phyloP scores from a whole-genome alignment of 2,329 filamentous ascomycete genomes.

The Penicillium digitatum region DNA sequence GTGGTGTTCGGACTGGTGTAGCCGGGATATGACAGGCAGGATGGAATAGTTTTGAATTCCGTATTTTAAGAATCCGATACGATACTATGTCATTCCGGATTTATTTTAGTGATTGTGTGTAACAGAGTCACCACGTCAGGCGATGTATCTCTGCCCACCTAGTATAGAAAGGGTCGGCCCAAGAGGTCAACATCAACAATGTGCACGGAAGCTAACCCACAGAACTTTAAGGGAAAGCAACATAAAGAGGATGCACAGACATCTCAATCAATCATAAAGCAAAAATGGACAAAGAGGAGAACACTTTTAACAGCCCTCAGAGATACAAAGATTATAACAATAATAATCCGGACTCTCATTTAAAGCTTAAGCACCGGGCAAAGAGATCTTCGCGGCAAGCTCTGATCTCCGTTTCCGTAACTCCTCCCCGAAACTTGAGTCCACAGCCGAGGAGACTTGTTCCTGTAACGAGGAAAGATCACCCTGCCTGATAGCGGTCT shows the following conservation, averaged over 20 bases:
- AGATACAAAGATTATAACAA: background rate
- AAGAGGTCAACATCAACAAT: background rate
- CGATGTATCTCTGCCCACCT: background rate
- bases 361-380: slow-evolving; percentile 11
- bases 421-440: slow-evolving; percentile 85
- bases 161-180: background rate
- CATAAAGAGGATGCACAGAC: background rate
- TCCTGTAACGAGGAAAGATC: slow-evolving; percentile 18
- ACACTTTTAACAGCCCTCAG: background rate
- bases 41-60: slow-evolving; percentile 16
- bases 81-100: slow-evolving; percentile 8
- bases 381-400: slow-evolving; percentile 14
- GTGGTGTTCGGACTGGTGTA: slow-evolving; percentile 22
- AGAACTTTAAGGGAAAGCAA: slow-evolving; percentile 1
- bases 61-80: background rate
- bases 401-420: slow-evolving; percentile 52
- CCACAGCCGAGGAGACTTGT: slow-evolving; percentile 26
- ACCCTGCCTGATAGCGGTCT: slow-evolving; percentile 27
- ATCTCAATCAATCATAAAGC: background rate
- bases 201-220: background rate
- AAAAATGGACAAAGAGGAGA: background rate
- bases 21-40: slow-evolving; percentile 19
- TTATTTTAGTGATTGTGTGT: background rate
- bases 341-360: background rate
- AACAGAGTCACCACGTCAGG: background rate